Evolutionary conservation across 352 stramenopile species (phyloP), one percentile per base, ranked within the genome.

Genomic region (Elongisporangium prolatum): DNA sequence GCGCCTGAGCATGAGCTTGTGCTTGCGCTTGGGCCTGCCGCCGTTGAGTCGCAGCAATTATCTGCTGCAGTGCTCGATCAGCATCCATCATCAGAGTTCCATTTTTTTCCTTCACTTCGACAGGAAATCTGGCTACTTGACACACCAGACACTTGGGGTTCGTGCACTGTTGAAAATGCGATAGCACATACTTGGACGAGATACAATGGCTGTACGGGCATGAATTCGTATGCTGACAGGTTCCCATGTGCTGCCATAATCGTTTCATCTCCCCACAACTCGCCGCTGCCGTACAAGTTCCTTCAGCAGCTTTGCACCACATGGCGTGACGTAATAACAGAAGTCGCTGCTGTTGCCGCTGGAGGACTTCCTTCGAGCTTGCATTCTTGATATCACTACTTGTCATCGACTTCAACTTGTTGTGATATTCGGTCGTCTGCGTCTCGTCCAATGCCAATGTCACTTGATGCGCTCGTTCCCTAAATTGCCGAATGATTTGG

Each of bases 141-240:
- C 97, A 99, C 3, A 99, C 97, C 7, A 97, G 83, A 77, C 97
- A 99, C 55, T 97, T 90, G n/a, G 88, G 67, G 64, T 99, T 98
- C 51, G 97, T 97, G 67, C 97, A 99, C 48, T 98, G 91, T 74
- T 99, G 97, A 63, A 99, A 99, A 72, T 99, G 97, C 57, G 93
- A 98, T 20, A 99, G 75, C 58, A 99, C 95, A 68, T 99, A 98
- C 59, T 98, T 96, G n/a, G 96, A 99, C 52, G 91, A 98, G 25
- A 99, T 97, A 69, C 97, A 99, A 68, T 99, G 97, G 18, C 94
- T 96, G 52, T 98, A 96, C 17, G 96, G 77, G 71, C 97, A 99
- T 57, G 97, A 93, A 21, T 87, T 89, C 55, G 98, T 97, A 70
- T 99, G 90, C 54, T 98, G 97, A 60, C 97, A 99, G 37, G 93